A percentile compares a stretch with the other conserved stretches of the same genome.
These are phyloP conservation scores for Vigna unguiculata DNA, from an alignment of 306 rosid genomes.

Conservation along the genomic window DNA sequence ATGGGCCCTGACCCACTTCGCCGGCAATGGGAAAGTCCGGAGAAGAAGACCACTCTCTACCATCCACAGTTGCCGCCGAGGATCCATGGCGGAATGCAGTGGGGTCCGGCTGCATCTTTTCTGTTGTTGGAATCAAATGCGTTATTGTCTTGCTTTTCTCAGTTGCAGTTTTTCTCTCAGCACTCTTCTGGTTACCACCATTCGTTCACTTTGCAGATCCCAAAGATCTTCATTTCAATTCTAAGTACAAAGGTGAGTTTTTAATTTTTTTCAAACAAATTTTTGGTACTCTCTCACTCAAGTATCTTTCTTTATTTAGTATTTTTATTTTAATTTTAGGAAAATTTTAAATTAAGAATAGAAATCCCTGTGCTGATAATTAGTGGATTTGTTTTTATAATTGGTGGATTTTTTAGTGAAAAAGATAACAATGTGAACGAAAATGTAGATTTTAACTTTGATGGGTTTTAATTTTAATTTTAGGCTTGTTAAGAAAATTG, in stretches of 20 bases:
- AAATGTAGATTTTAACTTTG: neutral
- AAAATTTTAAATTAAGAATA: neutral
- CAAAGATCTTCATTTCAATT: constrained; percentile 62
- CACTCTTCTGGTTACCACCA: constrained; percentile 75
- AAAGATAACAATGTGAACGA: constrained; percentile 24
- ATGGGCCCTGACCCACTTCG: constrained; percentile 58
- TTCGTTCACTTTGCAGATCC: constrained; percentile 66
- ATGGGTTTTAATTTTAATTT: constrained; percentile 5
- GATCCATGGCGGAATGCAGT: constrained; percentile 44
- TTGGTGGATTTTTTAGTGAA: constrained; percentile 12
- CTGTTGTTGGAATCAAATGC: constrained; percentile 65
- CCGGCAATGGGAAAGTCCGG: constrained; percentile 81
- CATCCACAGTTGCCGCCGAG: constrained; percentile 37
- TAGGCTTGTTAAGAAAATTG: neutral
- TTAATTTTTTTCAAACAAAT: neutral
- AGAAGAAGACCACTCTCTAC: constrained; percentile 49
- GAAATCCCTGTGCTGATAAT: neutral
- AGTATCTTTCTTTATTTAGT: neutral
- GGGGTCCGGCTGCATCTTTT: constrained; percentile 30
- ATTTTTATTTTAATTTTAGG: neutral
- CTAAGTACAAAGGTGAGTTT: constrained; percentile 64
- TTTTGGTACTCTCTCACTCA: neutral
- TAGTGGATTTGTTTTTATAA: constrained; percentile 53
- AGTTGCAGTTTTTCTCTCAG: constrained; percentile 69
- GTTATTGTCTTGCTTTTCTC: constrained; percentile 65